Evolutionary conservation across 768 basidiomycete genomes (phyloP).

Genomic region (Strobilomyces dryophilus): DNA sequence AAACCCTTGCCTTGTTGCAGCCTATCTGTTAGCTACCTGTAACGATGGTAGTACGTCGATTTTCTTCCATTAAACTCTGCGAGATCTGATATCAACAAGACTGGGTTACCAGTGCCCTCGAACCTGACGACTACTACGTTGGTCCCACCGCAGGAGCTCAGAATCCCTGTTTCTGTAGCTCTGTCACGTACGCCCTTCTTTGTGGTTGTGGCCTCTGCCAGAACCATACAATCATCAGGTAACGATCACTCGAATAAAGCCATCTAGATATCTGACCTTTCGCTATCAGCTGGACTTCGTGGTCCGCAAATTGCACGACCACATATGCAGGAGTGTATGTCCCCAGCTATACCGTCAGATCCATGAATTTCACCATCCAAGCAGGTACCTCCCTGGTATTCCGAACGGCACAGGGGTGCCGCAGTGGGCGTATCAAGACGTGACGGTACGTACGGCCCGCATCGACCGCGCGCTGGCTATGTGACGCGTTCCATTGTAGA

Average conservation of each 20-base stretch:
- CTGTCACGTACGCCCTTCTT: slow-evolving; percentile 51
- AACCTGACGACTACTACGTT: slow-evolving; percentile 25
- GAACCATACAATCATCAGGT: slow-evolving; percentile 24
- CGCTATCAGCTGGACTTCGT: slow-evolving; percentile 44
- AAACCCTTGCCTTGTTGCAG: slow-evolving; percentile 43
- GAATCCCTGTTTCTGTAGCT: slow-evolving; percentile 49
- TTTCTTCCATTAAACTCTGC: slow-evolving; percentile 4
- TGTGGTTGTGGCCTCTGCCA: slow-evolving; percentile 49
- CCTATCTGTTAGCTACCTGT: slow-evolving; percentile 41
- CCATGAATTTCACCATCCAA: not conserved
- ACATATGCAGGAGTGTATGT: slow-evolving; percentile 30
- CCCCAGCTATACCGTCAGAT: not conserved
- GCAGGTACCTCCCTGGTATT: too few relatives aligned
- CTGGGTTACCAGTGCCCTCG: slow-evolving; percentile 36
- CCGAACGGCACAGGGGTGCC: slow-evolving; percentile 44
- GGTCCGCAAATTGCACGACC: slow-evolving; percentile 45
- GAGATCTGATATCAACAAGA: slow-evolving; percentile 26
- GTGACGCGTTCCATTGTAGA: slow-evolving; percentile 19
- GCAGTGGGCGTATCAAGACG: slow-evolving; percentile 57
- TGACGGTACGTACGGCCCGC: not conserved
- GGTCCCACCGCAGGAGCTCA: slow-evolving; percentile 28
- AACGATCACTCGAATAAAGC: slow-evolving; percentile 2
- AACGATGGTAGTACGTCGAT: slow-evolving; percentile 36
- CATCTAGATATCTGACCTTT: slow-evolving; percentile 1
- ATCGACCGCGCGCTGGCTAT: not conserved